Evolutionary conservation across 2,329 filamentous ascomycete species (phyloP).

Genomic region (Orbilia javanica): DNA sequence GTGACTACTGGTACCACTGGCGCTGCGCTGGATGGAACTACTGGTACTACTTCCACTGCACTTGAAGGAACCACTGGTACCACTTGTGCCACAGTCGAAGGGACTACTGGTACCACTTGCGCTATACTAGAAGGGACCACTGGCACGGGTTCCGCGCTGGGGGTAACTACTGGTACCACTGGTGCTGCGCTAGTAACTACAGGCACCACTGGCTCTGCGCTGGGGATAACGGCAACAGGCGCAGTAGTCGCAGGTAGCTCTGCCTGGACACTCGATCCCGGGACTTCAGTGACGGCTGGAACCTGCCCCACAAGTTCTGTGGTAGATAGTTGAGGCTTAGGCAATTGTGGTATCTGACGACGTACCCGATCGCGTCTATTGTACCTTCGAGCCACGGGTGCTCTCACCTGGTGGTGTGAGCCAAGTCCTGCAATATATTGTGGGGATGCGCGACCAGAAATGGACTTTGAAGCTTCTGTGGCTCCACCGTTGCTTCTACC

Average conservation of each 20-base stretch:
- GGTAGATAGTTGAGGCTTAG: background rate
- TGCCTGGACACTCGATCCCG: background rate
- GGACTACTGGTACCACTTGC: background rate
- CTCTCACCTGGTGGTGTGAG: background rate
- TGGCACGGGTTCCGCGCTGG: background rate
- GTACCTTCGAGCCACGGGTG: constrained; percentile 20
- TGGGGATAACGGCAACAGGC: background rate
- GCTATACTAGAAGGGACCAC: background rate
- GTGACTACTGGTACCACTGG: background rate
- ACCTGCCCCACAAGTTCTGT: background rate
- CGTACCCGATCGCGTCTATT: constrained; percentile 10
- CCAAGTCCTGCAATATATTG: background rate
- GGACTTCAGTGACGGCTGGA: background rate
- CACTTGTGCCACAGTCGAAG: background rate
- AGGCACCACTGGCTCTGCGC: background rate
- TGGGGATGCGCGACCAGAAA: background rate
- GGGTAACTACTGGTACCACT: background rate
- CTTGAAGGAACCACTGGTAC: background rate
- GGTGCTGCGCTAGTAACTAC: background rate
- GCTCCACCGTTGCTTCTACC: background rate
- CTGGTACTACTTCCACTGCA: background rate
- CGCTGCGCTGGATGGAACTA: background rate
- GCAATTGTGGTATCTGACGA: constrained; percentile 6
- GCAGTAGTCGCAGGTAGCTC: background rate
- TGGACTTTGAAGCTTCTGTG: background rate